These are phyloP conservation scores for Eucalyptus erythrocorys DNA, from an alignment of 345 rosid genomes.

Conservation along the genomic window DNA sequence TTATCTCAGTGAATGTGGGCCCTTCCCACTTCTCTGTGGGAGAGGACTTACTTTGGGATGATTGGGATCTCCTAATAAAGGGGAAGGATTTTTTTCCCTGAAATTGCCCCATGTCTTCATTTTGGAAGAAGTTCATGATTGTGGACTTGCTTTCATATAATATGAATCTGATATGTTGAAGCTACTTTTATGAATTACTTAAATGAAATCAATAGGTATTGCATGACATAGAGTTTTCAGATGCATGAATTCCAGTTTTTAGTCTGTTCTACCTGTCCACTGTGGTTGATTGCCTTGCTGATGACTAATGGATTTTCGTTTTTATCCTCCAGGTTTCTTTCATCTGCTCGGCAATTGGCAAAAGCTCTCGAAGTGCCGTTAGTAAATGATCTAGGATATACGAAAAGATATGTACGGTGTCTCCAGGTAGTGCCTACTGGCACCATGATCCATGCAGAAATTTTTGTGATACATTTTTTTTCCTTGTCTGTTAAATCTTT, in stretches of 20 bases:
- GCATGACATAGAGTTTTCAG: neutral
- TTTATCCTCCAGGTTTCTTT: conserved; percentile 55
- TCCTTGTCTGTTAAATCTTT: neutral
- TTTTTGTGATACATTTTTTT: neutral
- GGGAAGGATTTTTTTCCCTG: neutral
- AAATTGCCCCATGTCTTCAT: neutral
- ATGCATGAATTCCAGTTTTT: neutral
- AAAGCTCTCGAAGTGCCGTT: conserved; percentile 95
- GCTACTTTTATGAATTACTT: neutral
- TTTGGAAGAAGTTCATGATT: neutral
- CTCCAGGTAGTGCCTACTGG: conserved; percentile 60
- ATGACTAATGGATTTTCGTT: neutral
- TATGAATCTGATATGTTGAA: neutral
- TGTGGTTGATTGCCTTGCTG: neutral
- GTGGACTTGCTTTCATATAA: neutral
- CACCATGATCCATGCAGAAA: neutral
- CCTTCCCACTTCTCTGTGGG: neutral
- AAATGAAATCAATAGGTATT: neutral
- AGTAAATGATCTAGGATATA: conserved; percentile 97
- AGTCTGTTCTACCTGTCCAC: neutral
- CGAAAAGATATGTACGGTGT: conserved; percentile 96
- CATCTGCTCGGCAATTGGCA: conserved; percentile 95
- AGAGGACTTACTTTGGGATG: neutral
- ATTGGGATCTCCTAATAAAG: neutral
- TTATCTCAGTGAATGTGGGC: neutral